phyloP scores from a whole-genome alignment of 495 filamentous ascomycete species.

The Podospora appendiculata region DNA sequence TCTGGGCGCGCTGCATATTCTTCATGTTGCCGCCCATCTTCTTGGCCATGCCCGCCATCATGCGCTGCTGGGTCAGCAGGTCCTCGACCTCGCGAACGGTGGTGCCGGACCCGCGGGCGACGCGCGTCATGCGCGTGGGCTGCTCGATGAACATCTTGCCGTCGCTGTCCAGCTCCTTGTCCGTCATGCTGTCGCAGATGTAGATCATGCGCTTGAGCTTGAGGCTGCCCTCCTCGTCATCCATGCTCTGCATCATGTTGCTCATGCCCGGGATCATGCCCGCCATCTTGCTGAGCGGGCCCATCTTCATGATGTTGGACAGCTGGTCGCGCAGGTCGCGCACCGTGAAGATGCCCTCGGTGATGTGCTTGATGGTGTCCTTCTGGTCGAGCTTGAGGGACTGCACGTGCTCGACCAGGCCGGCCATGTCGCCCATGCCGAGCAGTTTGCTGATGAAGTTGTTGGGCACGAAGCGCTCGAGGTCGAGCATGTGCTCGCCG shows the following conservation, averaged over 20 bases:
- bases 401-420: conserved; percentile 94
- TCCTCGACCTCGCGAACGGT: conserved; percentile 94
- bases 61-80: conserved; percentile 90
- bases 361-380: conserved; percentile 97
- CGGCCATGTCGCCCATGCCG: conserved; percentile 95
- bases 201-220: conserved; percentile 98
- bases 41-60: conserved; percentile 99
- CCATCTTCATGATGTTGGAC: conserved; percentile 99
- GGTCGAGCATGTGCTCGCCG: conserved; percentile 91
- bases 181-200: conserved; percentile 97
- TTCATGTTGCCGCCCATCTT: conserved; percentile 95
- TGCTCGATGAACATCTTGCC: conserved; percentile 91
- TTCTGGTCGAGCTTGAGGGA: conserved; percentile 95
- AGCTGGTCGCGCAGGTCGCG: conserved; percentile 94
- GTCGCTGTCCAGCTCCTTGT: conserved; percentile 87
- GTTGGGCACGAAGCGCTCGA: conserved; percentile 86
- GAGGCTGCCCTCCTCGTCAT: conserved; percentile 86
- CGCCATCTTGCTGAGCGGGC: conserved; percentile 91
- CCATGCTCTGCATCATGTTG: conserved; percentile 87
- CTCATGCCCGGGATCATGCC: conserved; percentile 97
- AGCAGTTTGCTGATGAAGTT: conserved; percentile 86
- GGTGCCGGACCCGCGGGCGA: conserved; percentile 84
- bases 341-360: conserved; percentile 91
- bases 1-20: conserved; percentile 91
- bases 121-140: conserved; percentile 87